phyloP scores from a whole-genome alignment of 176 grass and related monocot genomes.

The barley (Hordeum vulgare) region DNA sequence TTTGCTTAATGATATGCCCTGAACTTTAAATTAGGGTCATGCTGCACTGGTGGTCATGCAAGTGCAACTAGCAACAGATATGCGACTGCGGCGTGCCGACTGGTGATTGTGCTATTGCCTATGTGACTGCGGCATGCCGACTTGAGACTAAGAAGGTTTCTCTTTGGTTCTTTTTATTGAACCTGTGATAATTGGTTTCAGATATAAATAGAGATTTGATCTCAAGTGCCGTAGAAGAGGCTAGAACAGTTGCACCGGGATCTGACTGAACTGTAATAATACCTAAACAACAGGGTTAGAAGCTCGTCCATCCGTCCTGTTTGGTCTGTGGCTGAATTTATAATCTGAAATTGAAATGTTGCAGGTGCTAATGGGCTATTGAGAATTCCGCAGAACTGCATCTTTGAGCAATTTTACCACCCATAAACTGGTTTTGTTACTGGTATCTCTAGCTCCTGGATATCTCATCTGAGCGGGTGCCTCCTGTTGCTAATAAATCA shows the following conservation, averaged over 20 bases:
- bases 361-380: neutral
- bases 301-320: neutral
- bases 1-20: neutral
- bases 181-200: neutral
- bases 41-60: neutral
- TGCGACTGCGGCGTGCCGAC: neutral
- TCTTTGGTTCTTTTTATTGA: neutral
- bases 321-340: neutral
- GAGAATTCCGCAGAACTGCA: neutral
- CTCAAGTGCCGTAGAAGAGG: neutral
- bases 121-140: neutral
- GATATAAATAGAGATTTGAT: neutral
- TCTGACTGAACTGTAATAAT: neutral
- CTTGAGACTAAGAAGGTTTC: neutral
- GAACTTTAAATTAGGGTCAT: neutral
- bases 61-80: neutral
- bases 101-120: neutral
- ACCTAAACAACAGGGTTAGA: neutral
- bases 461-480: neutral
- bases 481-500: neutral
- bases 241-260: neutral
- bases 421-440: neutral
- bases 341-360: neutral
- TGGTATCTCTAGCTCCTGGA: neutral
- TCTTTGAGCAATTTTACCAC: neutral